Evolutionary conservation across 305 asterid genomes (phyloP), one percentile per base, ranked within the genome.

Genomic region (Fraxinus baroniana): DNA sequence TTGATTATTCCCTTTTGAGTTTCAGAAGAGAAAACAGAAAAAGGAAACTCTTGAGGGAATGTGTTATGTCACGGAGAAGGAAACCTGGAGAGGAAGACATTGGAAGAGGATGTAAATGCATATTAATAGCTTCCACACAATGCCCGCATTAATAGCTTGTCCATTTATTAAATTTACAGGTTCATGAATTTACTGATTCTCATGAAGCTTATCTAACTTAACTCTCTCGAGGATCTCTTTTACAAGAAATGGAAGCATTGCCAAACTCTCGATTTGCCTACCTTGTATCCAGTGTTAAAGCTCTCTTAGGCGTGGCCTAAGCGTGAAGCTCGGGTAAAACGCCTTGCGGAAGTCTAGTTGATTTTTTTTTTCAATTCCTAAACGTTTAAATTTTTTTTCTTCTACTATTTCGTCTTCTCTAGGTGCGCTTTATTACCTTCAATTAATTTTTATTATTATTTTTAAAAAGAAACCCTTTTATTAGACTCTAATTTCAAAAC

Each of bases 121-220:
- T 32, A 86, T 84, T 82, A 82, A 79, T 84, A 77, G 83, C 78
- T 77, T 86, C 84, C 90, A 87, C 88, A 78, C 75, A 86, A 87
- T 77, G 85, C 70, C 87, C 91, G 89, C 78, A 73, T 72, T 78
- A 68, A 73, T 84, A 74, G 87, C 83, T 83, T 71, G 20, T 88
- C 89, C 88, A 60, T 79, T 78, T 82, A 83, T 77, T 85, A 17
- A 44, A 26, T 74, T 71, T 13, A 12, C 18, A 15, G 64, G 13
- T 28, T 62, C 32, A 57, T 57, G 26, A 18, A 57, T 18, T 18
- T 57, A 57, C 68, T 57, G 68, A 57, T 18, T 57, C 68, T n/a
- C 12, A 18, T 57, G n/a, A 44, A 12, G 5, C 5, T 41, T 41
- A 41, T 12, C 1, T 12, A 13, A 44, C 18, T 46, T 13, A 13